These are phyloP conservation scores for Rhytidiadelphus loreus DNA, from an alignment of 225 moss, liverwort and hornwort species.

Conservation along the genomic window DNA sequence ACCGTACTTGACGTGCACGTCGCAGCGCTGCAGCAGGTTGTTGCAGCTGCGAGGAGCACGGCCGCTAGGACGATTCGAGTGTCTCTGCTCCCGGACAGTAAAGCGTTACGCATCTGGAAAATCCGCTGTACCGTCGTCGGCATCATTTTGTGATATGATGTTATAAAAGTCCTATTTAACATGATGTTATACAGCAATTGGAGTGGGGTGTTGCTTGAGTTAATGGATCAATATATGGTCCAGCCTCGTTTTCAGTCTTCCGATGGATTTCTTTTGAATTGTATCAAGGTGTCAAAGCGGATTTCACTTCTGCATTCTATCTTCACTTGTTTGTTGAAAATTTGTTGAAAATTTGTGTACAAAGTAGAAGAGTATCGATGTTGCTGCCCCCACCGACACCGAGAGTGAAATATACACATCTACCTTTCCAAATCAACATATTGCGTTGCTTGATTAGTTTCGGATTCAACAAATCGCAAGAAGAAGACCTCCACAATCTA, in stretches of 20 bases:
- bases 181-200: not conserved
- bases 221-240: not conserved
- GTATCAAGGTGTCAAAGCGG: no score
- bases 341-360: no score
- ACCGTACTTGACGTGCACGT: constrained; percentile 18
- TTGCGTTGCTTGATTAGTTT: no score
- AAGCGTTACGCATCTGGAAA: not conserved
- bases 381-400: no score
- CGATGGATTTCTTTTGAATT: not conserved
- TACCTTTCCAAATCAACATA: no score
- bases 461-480: no score
- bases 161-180: not conserved
- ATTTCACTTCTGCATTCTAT: not conserved
- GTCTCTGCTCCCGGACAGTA: not conserved
- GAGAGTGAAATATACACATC: no score
- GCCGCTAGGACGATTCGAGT: not conserved
- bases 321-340: no score
- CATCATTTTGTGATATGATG: not conserved
- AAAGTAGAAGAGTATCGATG: no score
- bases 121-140: not conserved
- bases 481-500: no score
- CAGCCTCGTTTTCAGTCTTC: not conserved
- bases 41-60: not conserved
- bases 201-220: not conserved
- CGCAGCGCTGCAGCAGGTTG: constrained; percentile 1